A percentile compares a stretch with the other conserved stretches of the same genome.
Conservation (phyloP, 202 grass and related monocot genomes). For the Saccharum hybrid region DNA sequence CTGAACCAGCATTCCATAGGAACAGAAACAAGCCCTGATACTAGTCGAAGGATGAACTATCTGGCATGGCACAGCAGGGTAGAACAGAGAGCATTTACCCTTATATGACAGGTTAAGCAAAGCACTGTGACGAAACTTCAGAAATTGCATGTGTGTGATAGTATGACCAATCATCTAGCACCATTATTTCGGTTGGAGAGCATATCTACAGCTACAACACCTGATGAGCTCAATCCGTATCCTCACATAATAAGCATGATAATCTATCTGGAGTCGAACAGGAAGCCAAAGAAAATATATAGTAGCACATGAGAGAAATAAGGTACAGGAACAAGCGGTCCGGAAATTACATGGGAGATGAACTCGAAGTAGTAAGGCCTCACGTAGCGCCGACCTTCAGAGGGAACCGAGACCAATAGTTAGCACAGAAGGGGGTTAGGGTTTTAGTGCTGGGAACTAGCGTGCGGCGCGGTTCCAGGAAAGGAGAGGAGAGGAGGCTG, state of each 20-base stretch:
- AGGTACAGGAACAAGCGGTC: background rate
- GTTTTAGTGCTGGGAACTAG: conserved; percentile 6
- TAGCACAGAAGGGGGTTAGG: background rate
- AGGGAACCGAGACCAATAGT: background rate
- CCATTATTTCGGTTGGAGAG: background rate
- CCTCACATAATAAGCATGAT: conserved; percentile 4
- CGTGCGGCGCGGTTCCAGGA: background rate
- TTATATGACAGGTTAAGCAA: background rate
- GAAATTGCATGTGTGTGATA: background rate
- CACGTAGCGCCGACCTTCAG: conserved; percentile 86
- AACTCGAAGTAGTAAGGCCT: conserved; percentile 97
- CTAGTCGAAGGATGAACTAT: background rate
- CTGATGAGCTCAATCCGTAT: background rate
- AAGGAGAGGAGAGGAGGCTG: background rate
- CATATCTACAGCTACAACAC: background rate
- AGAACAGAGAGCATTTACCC: background rate
- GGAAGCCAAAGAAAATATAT: background rate
- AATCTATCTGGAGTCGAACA: background rate
- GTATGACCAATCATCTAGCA: background rate
- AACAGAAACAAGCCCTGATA: background rate
- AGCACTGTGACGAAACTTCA: background rate
- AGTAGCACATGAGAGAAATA: background rate
- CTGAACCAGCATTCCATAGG: conserved; percentile 2
- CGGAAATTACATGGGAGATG: conserved; percentile 78
- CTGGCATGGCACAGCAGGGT: background rate